Percentiles rank a stretch among this genome's conserved stretches.
These are phyloP conservation scores for Mycena galericulata DNA, from an alignment of 768 basidiomycete genomes.

Conservation along the genomic window DNA sequence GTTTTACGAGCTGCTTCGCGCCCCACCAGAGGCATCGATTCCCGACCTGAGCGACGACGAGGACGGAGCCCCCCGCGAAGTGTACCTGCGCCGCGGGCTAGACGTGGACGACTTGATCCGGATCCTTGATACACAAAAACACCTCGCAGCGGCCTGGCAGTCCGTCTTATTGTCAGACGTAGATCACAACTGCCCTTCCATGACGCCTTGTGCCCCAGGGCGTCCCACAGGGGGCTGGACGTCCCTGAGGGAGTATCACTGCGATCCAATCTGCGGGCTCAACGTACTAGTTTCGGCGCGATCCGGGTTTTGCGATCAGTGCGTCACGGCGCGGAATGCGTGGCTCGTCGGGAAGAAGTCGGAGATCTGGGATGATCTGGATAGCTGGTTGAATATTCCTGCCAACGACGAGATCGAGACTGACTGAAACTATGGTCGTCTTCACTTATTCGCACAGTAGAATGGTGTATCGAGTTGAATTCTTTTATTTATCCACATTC, in stretches of 20 bases:
- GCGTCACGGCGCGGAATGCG: background rate
- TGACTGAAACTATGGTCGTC: background rate
- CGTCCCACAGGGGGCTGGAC: background rate
- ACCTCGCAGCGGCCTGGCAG: slow-evolving; percentile 28
- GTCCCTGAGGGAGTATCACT: background rate
- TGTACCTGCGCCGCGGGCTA: background rate
- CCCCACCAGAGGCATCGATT: background rate
- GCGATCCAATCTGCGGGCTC: slow-evolving; percentile 16
- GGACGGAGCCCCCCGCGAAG: background rate
- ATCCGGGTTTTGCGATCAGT: background rate
- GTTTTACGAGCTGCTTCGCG: slow-evolving; percentile 51
- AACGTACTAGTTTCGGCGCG: background rate
- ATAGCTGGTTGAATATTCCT: slow-evolving; percentile 12
- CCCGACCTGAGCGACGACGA: background rate
- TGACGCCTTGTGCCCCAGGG: background rate
- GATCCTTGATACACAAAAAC: slow-evolving; percentile 28
- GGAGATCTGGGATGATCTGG: slow-evolving; percentile 12
- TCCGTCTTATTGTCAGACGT: background rate
- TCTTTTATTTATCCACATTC: too few relatives aligned
- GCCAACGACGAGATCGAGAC: background rate
- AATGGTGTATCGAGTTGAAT: too few relatives aligned
- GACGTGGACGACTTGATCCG: slow-evolving; percentile 14
- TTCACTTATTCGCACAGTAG: too few relatives aligned
- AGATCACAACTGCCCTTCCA: background rate
- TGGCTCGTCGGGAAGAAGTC: background rate